Base-by-base conservation (phyloP, 306 rosid species). In the Castanospermum australe region DNA sequence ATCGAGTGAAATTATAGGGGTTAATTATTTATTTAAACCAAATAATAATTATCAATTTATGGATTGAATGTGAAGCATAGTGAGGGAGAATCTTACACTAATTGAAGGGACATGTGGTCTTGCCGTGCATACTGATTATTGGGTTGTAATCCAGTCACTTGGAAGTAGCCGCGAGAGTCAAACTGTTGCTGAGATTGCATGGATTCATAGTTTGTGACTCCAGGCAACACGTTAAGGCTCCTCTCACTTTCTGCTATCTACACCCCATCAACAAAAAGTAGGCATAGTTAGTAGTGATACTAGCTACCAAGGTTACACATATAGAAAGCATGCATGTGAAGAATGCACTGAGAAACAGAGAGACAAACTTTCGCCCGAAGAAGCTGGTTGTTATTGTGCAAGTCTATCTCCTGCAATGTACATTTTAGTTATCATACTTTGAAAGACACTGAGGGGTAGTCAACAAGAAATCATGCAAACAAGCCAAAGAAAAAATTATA, bases 381-480 rank as follows among this genome's bases (percentile, higher is more conserved):
- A 79, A 90, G 86, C 88, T 90, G 96, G 78, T 92, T 94, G 71
- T 73, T 89, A 73, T 87, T 88, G 75, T 92, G 93, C 92, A 92
- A 83, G 51, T 94, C 97, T 62, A 86, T 76, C 82, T 94, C 98
- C 98, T 94, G 92, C 77, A 67, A 18, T 32, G 51, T 51, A 50
- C 18, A 84, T 48, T 57, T 54, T 35, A 41, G 76, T 15, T 6
- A 61, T 24, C 38, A 73, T 22, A 20, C 21, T 64, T 45, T 55
- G 21, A 22, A 80, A 38, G 41, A 38, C 18, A 74, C 30, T 24
- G 4, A 20, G 41, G 41, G 62, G 8, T 12, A 18, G 55, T 45
- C n/a, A 42, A 24, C 18, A 57, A 67, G 4, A 63, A 75, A 18
- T 52, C 18, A 64, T 63, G 52, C 38, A 45, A 32, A 57, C n/a